Evolutionary conservation across 2,329 filamentous ascomycete genomes (phyloP).

Genomic region (Fusarium sp.): DNA sequence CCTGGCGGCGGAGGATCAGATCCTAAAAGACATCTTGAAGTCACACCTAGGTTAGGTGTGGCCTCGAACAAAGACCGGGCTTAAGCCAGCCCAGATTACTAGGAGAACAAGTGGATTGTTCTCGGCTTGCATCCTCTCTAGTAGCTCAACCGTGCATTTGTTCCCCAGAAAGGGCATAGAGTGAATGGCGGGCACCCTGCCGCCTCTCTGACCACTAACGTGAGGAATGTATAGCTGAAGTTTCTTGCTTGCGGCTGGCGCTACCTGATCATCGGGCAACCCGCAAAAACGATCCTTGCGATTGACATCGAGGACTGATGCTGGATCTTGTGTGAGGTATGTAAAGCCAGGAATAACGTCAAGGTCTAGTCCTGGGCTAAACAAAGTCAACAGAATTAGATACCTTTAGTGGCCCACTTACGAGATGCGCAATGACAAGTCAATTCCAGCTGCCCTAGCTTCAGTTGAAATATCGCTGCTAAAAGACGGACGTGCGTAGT

Average conservation of each 20-base stretch:
- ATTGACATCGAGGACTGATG: not conserved
- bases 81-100: constrained; percentile 18
- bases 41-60: constrained; percentile 24
- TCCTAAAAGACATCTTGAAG: constrained; percentile 7
- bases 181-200: constrained; percentile 11
- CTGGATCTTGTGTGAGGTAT: not conserved
- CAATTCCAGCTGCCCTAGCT: not conserved
- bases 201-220: constrained; percentile 14
- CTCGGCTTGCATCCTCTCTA: constrained; percentile 21
- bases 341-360: not conserved
- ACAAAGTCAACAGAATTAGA: not conserved
- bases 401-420: not conserved
- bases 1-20: constrained; percentile 11
- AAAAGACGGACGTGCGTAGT: not conserved
- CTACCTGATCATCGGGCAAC: constrained; percentile 14
- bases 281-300: constrained; percentile 16
- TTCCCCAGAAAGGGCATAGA: not conserved
- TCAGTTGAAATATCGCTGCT: not conserved
- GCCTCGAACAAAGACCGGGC: constrained; percentile 21
- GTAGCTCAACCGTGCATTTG: constrained; percentile 8
- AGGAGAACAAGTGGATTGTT: constrained; percentile 22
- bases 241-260: constrained; percentile 10
- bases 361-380: not conserved
- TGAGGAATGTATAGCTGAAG: constrained; percentile 33
- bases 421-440: not conserved